Base-by-base conservation (phyloP, 73 alveolate species). In the Stentor coeruleus region DNA sequence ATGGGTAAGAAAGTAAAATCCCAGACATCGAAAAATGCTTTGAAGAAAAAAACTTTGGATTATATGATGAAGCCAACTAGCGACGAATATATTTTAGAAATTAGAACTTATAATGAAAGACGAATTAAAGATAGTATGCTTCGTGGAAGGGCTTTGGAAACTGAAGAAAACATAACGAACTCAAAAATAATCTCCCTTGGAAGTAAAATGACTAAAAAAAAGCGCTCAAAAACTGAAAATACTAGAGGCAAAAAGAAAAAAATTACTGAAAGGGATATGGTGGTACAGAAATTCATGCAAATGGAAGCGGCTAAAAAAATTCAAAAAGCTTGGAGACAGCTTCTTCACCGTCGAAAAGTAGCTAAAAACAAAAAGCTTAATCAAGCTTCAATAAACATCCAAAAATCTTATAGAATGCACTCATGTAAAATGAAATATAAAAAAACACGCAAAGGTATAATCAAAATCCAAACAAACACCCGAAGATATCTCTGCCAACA, bases 281-380 rank as follows among this genome's bases (percentile, higher is more conserved):
- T 49, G 6, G 20, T 49, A 49, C n/a, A n/a, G n/a, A 49, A 49
- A 49, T 49, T 49, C 20, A 49, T 11, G 66, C 6, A 20, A 49
- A 20, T 11, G 20, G 20, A 6, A 11, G 66, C 66, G 20, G 66
- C 66, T 49, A 49, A 49, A 49, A 49, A 6, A 11, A 49, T 49
- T 49, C 66, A 49, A 49, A 49, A 20, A 49, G 66, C 66, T 49
- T 49, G 66, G 66, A 49, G 66, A 49, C 6, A 49, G 66, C 28
- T 31, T 30, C 31, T 11, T 49, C 66, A 6, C 20, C 66, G 66
- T 11, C 6, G 20, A 20, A 49, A 49, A 49, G 66, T 20, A 49
- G 6, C 66, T 49, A 49, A 49, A 49, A 49, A 20, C 66, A 6
- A 6, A 49, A 20, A 6, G 20, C 66, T 49, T 49, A 49, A 49